Evolutionary conservation across 2,329 filamentous ascomycete genomes (phyloP).

Genomic region (Huntiella bhutanensis): DNA sequence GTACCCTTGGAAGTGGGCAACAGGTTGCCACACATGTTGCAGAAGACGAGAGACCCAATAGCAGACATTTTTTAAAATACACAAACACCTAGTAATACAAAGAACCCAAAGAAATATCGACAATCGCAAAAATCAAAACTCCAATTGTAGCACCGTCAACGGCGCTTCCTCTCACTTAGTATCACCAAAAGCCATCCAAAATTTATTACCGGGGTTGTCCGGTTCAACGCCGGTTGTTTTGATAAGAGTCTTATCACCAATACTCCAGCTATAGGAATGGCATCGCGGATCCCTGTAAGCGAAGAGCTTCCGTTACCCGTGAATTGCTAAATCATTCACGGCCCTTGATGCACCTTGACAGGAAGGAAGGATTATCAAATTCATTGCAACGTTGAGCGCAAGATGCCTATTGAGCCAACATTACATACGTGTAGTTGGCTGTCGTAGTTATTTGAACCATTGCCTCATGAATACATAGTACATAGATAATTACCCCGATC

Average conservation of each 20-base stretch:
- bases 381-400: too few relatives aligned
- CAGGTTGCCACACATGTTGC: conserved; percentile 78
- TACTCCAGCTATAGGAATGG: not conserved
- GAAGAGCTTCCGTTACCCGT: conserved; percentile 1
- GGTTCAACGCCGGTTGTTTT: conserved; percentile 2
- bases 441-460: too few relatives aligned
- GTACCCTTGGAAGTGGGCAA: conserved; percentile 64
- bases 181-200: conserved; percentile 1
- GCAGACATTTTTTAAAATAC: conserved; percentile 48
- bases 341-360: not conserved
- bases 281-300: conserved; percentile 9
- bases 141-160: not conserved
- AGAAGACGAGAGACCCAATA: conserved; percentile 83
- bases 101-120: not conserved
- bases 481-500: too few relatives aligned
- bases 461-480: too few relatives aligned
- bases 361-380: too few relatives aligned
- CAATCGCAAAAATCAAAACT: not conserved
- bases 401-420: too few relatives aligned
- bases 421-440: too few relatives aligned
- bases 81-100: not conserved
- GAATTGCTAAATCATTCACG: not conserved
- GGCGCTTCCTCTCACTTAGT: not conserved
- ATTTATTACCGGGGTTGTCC: conserved; percentile 1
- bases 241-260: conserved; percentile 9